These are phyloP conservation scores for Haematococcus lacustris DNA, from an alignment of 139 green algal genomes.

Conservation along the genomic window DNA sequence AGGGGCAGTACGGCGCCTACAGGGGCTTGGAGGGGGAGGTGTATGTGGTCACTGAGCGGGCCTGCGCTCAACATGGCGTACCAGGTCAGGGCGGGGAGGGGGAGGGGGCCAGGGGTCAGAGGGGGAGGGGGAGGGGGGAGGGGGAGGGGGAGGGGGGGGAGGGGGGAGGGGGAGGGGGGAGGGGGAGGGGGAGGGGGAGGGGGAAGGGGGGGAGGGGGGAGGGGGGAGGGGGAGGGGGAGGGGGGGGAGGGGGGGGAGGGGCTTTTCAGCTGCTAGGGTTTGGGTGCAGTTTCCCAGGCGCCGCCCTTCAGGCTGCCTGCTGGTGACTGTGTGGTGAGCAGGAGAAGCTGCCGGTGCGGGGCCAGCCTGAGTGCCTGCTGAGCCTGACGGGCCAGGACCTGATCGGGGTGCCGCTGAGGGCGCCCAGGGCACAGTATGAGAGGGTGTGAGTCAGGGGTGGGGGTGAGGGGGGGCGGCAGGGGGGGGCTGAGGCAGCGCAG, in stretches of 20 bases:
- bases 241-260: too few relatives aligned
- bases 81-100: slow-evolving; percentile 70
- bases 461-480: too few relatives aligned
- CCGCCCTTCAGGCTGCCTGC: too few relatives aligned
- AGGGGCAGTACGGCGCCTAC: slow-evolving; percentile 91
- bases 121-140: not conserved
- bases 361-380: slow-evolving; percentile 60
- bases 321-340: too few relatives aligned
- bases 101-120: too few relatives aligned
- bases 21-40: slow-evolving; percentile 70
- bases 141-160: not conserved
- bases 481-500: too few relatives aligned
- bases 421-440: slow-evolving; percentile 59
- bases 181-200: too few relatives aligned
- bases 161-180: too few relatives aligned
- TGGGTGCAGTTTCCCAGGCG: too few relatives aligned
- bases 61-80: slow-evolving; percentile 90
- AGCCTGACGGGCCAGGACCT: slow-evolving; percentile 86
- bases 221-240: too few relatives aligned
- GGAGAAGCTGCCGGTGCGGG: slow-evolving; percentile 11
- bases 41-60: slow-evolving; percentile 82
- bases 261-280: too few relatives aligned
- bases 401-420: slow-evolving; percentile 77
- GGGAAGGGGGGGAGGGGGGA: too few relatives aligned
- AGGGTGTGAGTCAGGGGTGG: slow-evolving; percentile 37